These are phyloP conservation scores for Orbilia blumenaviensis DNA, from an alignment of 2,329 filamentous ascomycete species.

Conservation along the genomic window DNA sequence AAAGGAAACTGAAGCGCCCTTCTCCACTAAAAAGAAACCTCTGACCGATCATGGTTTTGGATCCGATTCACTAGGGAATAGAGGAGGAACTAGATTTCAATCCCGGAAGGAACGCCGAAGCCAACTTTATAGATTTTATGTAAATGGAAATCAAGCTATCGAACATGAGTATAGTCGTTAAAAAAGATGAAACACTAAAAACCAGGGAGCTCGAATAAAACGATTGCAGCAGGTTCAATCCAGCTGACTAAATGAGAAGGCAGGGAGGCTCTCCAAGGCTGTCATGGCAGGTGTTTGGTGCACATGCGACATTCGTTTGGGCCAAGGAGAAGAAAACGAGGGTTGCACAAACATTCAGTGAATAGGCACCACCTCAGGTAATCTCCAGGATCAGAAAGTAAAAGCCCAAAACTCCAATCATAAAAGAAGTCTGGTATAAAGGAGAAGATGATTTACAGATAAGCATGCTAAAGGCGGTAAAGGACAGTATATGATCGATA, in stretches of 20 bases:
- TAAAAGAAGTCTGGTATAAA: slow-evolving; percentile 24
- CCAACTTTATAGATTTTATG: slow-evolving; percentile 22
- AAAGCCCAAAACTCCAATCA: slow-evolving; percentile 35
- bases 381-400: slow-evolving; percentile 41
- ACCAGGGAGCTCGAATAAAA: slow-evolving; percentile 8
- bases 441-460: slow-evolving; percentile 51
- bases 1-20: slow-evolving; percentile 21
- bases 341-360: slow-evolving; percentile 34
- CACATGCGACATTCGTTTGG: slow-evolving; percentile 47
- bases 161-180: slow-evolving; percentile 21
- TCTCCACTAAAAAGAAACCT: slow-evolving; percentile 15
- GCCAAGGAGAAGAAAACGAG: slow-evolving; percentile 32
- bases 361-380: slow-evolving; percentile 30
- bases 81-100: slow-evolving; percentile 6
- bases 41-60: slow-evolving; percentile 14
- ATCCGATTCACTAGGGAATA: slow-evolving; percentile 5
- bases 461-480: slow-evolving; percentile 48
- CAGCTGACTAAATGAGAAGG: slow-evolving; percentile 54
- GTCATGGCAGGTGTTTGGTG: slow-evolving; percentile 49
- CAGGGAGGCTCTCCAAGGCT: slow-evolving; percentile 26
- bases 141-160: slow-evolving; percentile 8
- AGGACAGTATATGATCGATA: slow-evolving; percentile 33
- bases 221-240: slow-evolving; percentile 12
- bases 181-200: slow-evolving; percentile 24
- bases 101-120: slow-evolving; percentile 22